Base-by-base conservation (phyloP, 2,329 filamentous ascomycete species). In the Botrytis hyacinthi region DNA sequence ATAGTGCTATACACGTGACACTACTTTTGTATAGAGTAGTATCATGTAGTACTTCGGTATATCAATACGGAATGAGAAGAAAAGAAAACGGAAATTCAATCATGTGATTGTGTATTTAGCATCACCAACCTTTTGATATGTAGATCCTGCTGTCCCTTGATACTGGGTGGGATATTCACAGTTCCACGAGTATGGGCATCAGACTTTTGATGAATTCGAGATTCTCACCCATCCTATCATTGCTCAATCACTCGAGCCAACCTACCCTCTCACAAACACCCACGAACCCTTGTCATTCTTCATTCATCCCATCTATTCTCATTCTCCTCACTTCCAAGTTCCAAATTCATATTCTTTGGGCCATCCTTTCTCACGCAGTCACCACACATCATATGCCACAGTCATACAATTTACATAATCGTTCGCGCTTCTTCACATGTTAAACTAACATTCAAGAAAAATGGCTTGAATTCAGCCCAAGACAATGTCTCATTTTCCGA, bases 301-400 rank as follows among this genome's bases (percentile, higher is more conserved):
- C 29, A 35, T n/a, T 29, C 35, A 62, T 42, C 22, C 10, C 12
- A 40, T 62, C 37, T 54, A 44, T 54, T 12, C 20, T 9, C 44
- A 32, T 57, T 40, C 44, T 22, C 7, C n/a, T 62, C 40, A 29
- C 42, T 14, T 20, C 44, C 54, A 32, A 32, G 5, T n/a, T n/a
- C 26, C 35, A 18, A 26, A 20, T 12, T n/a, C 26, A 16, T 37
- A 32, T 46, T n/a, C 20, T 16, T 20, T 46, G 5, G 26, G 26
- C 22, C 54, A 32, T 61, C 1, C 20, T 10, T 37, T 16, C 63
- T 37, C 26, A 46, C 63, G 40, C 37, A n/a, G 29, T n/a, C 37
- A 69, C 51, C n/a, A 57, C n/a, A 57, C n/a, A 57, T 57, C 48
- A 32, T 40, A 57, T 37, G 65, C 46, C 65, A 69, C 66, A 57